Evolutionary conservation across 2,329 filamentous ascomycete genomes (phyloP), one percentile per base, ranked within the genome.

Genomic region (Exophiala calicioides): DNA sequence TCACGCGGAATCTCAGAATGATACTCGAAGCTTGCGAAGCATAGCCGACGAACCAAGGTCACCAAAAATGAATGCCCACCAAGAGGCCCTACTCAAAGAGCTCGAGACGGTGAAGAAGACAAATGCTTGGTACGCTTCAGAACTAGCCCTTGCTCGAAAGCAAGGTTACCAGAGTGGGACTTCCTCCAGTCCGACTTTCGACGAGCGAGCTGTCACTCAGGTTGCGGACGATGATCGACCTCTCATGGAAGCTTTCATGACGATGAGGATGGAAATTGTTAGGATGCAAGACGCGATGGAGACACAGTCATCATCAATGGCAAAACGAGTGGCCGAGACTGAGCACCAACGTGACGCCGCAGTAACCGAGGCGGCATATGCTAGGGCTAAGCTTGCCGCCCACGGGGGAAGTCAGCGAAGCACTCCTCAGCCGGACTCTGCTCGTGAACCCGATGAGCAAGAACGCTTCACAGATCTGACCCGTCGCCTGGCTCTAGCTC

Each of bases 61-160:
- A 6, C 71, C 71, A 8, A 66, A 67, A 29, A 54, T 74, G 29
- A 73, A 67, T 3, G 62, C 70, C 59, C 56, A 75, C 39, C 72
- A 75, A 52, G 81, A 79, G 53, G 83, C 86, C 0, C 68, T 96
- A 9, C 75, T 88, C 10, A 91, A 93, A 64, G 93, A 98, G 64
- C 76, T 98, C 2, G 91, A 98, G 63, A 77, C 82, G 6, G 79
- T 85, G 3, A 88, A 88, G 60, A 93, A 86, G 62, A 82, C 87
- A 40, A 97, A 95, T 68, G 91, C 91, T 0, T 98, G 93, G 93
- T 96, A 95, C 67, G 89, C 90, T 5, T 96, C 91, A 0, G 93
- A 98, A 68, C 75, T 98, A 34, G 89, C 95, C 47, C 74, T 98
- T 54, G 94, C 93, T 5, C 83, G 87, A 38, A 95, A 95, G 68